Conservation (phyloP, 2,329 filamentous ascomycete genomes). For the Aspergillus brunneoviolaceus region DNA sequence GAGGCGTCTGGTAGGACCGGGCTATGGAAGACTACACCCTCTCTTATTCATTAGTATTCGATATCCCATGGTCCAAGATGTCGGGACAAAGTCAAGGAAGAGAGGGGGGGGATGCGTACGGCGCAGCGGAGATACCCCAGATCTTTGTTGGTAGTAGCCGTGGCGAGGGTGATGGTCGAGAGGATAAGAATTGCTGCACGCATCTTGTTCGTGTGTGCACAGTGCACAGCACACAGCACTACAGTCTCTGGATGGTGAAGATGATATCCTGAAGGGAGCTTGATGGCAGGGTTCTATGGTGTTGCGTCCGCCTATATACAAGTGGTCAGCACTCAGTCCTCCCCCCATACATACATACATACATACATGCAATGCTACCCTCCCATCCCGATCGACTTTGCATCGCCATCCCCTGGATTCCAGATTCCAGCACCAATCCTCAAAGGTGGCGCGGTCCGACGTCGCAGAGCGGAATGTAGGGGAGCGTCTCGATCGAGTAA, state of each 20-base stretch:
- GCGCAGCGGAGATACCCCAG: conserved; percentile 15
- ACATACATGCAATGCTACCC: too few species aligned
- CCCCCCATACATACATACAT: too few species aligned
- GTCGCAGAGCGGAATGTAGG: background rate
- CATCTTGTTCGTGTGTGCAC: background rate
- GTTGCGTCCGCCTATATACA: background rate
- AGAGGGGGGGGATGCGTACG: conserved; percentile 1
- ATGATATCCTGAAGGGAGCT: too few species aligned
- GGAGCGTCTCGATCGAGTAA: background rate
- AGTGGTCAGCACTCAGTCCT: too few species aligned
- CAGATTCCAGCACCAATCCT: background rate
- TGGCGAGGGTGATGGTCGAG: conserved; percentile 9
- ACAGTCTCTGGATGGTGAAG: too few species aligned
- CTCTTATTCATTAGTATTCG: background rate
- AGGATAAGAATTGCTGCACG: background rate
- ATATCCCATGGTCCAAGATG: background rate
- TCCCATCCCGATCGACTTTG: too few species aligned
- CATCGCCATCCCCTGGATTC: background rate
- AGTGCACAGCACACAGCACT: too few species aligned
- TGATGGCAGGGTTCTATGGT: background rate
- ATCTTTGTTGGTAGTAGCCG: background rate
- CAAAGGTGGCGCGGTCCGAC: background rate
- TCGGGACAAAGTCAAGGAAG: background rate
- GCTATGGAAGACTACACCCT: conserved; percentile 10
- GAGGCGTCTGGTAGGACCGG: background rate